phyloP scores from a whole-genome alignment of 768 basidiomycete genomes.

The Trametes cingulata region DNA sequence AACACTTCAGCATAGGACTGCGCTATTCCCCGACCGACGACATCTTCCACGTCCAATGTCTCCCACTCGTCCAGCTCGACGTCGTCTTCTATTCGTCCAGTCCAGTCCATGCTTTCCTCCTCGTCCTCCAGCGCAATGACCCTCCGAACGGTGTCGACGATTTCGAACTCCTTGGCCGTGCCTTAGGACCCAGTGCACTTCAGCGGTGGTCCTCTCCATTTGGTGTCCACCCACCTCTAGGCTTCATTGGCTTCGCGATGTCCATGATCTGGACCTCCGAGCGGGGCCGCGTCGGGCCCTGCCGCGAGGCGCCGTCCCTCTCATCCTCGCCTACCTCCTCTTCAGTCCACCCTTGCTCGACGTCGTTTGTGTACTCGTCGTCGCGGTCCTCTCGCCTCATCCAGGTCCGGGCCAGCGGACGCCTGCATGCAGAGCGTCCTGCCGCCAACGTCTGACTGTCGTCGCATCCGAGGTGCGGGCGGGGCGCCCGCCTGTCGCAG shows the following conservation, averaged over 20 bases:
- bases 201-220: neutral
- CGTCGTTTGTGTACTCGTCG: neutral
- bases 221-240: neutral
- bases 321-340: neutral
- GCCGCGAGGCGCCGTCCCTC: neutral
- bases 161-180: neutral
- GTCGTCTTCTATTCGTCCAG: neutral
- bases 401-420: neutral
- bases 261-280: slow-evolving; percentile 15
- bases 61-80: slow-evolving; percentile 2
- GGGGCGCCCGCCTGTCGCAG: neutral
- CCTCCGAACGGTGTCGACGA: slow-evolving; percentile 1
- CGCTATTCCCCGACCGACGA: neutral
- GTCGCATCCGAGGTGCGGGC: slow-evolving; percentile 1
- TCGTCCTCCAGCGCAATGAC: slow-evolving; percentile 2
- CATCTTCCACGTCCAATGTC: neutral
- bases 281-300: neutral
- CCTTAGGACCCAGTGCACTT: neutral
- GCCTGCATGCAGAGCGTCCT: neutral
- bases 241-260: slow-evolving; percentile 18
- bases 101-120: neutral
- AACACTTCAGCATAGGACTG: slow-evolving; percentile 1
- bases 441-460: slow-evolving; percentile 8
- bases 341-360: neutral
- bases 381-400: neutral